phyloP scores from a whole-genome alignment of 2,329 filamentous ascomycete species.

The Arthrobotrys iridis region DNA sequence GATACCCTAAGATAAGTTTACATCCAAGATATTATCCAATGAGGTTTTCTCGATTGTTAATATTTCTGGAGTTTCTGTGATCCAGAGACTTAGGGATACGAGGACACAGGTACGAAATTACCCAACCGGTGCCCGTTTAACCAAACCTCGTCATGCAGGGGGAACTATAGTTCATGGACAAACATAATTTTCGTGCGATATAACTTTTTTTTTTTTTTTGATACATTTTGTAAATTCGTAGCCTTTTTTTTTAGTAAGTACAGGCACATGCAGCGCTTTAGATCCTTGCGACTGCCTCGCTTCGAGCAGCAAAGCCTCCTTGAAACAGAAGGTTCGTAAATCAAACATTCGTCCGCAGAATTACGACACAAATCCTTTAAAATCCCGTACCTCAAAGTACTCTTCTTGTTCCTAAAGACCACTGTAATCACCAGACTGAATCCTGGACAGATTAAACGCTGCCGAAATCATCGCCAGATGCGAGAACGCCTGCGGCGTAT shows the following conservation, averaged over 20 bases:
- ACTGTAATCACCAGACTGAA: slow-evolving; percentile 37
- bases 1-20: not conserved
- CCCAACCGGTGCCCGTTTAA: no score
- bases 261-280: not conserved
- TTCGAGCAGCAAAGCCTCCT: not conserved
- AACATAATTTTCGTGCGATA: no score
- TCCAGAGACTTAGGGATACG: no score
- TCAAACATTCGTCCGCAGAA: not conserved
- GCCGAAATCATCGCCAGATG: slow-evolving; percentile 80
- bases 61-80: no score
- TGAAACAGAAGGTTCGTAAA: not conserved
- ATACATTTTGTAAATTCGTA: not conserved
- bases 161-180: no score
- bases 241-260: slow-evolving; percentile 1
- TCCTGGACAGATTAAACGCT: slow-evolving; percentile 76
- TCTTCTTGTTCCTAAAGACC: slow-evolving; percentile 5
- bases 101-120: no score
- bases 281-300: slow-evolving; percentile 5
- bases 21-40: not conserved
- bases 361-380: not conserved
- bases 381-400: not conserved
- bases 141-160: no score
- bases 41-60: not conserved
- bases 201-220: no score
- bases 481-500: slow-evolving; percentile 81